Conservation (phyloP, 305 asterid genomes). For the Fraxinus platypoda region DNA sequence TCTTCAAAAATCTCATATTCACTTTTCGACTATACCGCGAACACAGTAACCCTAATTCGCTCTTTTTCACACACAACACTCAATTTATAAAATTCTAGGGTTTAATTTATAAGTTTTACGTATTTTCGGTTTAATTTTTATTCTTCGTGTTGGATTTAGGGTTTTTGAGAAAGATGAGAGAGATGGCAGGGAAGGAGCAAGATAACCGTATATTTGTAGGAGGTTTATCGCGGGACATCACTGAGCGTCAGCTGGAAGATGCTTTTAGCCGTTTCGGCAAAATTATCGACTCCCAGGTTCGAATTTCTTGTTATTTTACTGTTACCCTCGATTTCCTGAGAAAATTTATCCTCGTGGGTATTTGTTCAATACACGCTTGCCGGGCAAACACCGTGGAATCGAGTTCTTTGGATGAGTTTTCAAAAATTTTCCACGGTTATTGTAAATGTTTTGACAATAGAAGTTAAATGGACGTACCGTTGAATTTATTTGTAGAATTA, state of each 20-base stretch:
- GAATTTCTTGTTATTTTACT: neutral
- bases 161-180: neutral
- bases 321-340: neutral
- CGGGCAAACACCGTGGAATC: neutral
- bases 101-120: neutral
- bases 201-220: conserved; percentile 54
- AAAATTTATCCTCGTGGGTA: neutral
- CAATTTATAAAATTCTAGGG: neutral
- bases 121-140: neutral
- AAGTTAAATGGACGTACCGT: neutral
- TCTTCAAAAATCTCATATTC: neutral
- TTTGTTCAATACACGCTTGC: neutral
- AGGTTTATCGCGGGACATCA: conserved; percentile 47
- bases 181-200: conserved; percentile 47
- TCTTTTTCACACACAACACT: neutral
- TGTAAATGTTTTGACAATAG: neutral
- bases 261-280: conserved; percentile 52
- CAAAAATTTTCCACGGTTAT: neutral
- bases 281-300: conserved; percentile 49
- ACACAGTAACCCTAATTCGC: neutral
- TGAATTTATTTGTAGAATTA: neutral
- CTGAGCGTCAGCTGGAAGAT: conserved; percentile 53
- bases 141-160: conserved; percentile 1
- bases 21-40: neutral
- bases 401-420: neutral